These are phyloP conservation scores for Orbilia brochopaga DNA, from an alignment of 2,329 filamentous ascomycete genomes.

Conservation along the genomic window DNA sequence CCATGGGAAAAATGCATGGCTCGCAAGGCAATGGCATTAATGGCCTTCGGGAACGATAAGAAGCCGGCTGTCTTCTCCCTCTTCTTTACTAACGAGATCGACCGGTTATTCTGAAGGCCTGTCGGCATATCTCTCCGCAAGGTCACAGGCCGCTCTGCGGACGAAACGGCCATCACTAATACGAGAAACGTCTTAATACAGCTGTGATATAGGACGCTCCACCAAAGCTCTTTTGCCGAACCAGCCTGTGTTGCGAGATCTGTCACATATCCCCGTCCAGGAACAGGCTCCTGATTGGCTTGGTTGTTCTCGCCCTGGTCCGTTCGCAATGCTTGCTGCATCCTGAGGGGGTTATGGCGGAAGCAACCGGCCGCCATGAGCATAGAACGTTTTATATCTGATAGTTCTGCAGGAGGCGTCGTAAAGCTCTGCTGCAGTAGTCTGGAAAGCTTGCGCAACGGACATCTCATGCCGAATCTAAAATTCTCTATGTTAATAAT, in stretches of 20 bases:
- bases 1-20: constrained; percentile 17
- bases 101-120: constrained; percentile 46
- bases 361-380: constrained; percentile 48
- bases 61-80: constrained; percentile 18
- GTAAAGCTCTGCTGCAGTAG: constrained; percentile 12
- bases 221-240: constrained; percentile 47
- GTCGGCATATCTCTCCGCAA: constrained; percentile 47
- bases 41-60: constrained; percentile 7
- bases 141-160: constrained; percentile 14
- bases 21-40: no score
- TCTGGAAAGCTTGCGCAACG: constrained; percentile 37
- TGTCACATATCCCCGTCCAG: constrained; percentile 51
- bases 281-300: constrained; percentile 47
- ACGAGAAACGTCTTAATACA: constrained; percentile 49
- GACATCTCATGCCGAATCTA: constrained; percentile 18
- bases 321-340: constrained; percentile 24
- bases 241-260: constrained; percentile 48
- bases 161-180: constrained; percentile 33
- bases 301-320: constrained; percentile 15
- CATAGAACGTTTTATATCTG: constrained; percentile 44
- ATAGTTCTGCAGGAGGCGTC: constrained; percentile 27
- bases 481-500: constrained; percentile 19
- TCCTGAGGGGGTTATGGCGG: constrained; percentile 24
- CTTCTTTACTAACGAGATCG: constrained; percentile 24
- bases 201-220: constrained; percentile 34